phyloP scores from a whole-genome alignment of 352 stramenopile genomes.

The Phytophthora hybrid region DNA sequence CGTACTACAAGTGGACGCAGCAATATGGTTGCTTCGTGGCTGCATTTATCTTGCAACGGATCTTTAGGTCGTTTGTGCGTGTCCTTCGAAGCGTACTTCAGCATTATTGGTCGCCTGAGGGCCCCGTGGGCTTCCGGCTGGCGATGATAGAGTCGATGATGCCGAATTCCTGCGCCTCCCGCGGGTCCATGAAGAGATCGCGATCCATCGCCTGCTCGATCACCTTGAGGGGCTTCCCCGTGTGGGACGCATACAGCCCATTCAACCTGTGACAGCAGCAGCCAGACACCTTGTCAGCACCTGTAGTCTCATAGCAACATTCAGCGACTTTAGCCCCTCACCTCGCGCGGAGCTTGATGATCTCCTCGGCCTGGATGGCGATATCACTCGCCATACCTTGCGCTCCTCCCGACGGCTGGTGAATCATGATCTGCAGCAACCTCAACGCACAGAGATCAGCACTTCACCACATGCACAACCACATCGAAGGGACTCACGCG shows the following conservation, averaged over 20 bases:
- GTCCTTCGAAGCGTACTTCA: background rate
- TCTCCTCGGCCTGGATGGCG: slow-evolving; percentile 98
- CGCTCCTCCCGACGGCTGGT: slow-evolving; percentile 96
- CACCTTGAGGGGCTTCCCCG: slow-evolving; percentile 70
- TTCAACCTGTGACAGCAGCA: slow-evolving; percentile 62
- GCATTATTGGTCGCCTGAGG: slow-evolving; percentile 15
- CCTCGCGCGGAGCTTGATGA: slow-evolving; percentile 93
- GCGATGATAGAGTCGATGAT: slow-evolving; percentile 87
- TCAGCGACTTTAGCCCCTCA: slow-evolving; percentile 21
- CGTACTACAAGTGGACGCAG: background rate
- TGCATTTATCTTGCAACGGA: slow-evolving; percentile 4
- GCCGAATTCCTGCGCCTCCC: slow-evolving; percentile 78
- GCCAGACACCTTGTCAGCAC: slow-evolving; percentile 3
- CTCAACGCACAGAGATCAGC: slow-evolving; percentile 13
- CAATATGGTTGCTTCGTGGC: background rate
- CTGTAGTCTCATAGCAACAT: background rate
- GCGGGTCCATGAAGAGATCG: slow-evolving; percentile 88
- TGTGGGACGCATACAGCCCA: slow-evolving; percentile 76
- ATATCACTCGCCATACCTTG: slow-evolving; percentile 98
- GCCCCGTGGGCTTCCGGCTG: slow-evolving; percentile 50
- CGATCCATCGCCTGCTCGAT: slow-evolving; percentile 91
- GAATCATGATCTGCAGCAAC: slow-evolving; percentile 94
- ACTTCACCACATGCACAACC: background rate
- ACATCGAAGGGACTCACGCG: slow-evolving; percentile 61
- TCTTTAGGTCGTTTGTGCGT: background rate